Evolutionary conservation across 768 basidiomycete species (phyloP), one percentile per base, ranked within the genome.

Genomic region (Candolleomyces efflorescens): DNA sequence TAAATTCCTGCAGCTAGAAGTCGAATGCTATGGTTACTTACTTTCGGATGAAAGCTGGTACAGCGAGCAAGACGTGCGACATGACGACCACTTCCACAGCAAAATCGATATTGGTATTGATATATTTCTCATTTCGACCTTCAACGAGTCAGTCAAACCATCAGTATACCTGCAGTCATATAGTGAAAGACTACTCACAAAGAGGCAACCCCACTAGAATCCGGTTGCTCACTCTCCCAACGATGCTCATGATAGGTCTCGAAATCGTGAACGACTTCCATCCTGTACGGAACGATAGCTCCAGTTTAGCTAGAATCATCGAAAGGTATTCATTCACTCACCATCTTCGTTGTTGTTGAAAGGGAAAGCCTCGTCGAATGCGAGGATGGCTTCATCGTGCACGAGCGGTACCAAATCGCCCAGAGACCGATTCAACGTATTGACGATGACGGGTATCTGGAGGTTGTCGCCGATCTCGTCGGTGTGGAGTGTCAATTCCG

Each of bases 31-130:
- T 63, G 38, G 20, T 44, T 3, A 52, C 76, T 44, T 55, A 80
- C 79, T 76, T 74, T 58, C 73, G 74, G 10, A 80, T 55, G 48
- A 73, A 64, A n/a, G 63, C 57, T 0, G 76, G 78, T 57, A 74
- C 73, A 5, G 72, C 18, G n/a, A 62, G 66, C 48, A 79, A 65
- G 13, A 69, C 65, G 2, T 48, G 15, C 0, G 66, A 68, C 3
- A 60, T 62, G 12, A 62, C 64, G 0, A 71, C 57, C 7, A 75
- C 69, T 54, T 73, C 65, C 11, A 65, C 61, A 0, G 77, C 67
- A 60, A 70, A 75, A 36, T 63, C 44, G 24, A 70, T 63, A 37
- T 65, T 69, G n/a, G 74, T 43, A 2, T 56, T 59, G 46, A 65
- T 64, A 59, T 72, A 78, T 7, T 71, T 73, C 6, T 59, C 58